Evolutionary conservation across 106 monocot genomes (phyloP).

Genomic region (Xerophyta viscosa): DNA sequence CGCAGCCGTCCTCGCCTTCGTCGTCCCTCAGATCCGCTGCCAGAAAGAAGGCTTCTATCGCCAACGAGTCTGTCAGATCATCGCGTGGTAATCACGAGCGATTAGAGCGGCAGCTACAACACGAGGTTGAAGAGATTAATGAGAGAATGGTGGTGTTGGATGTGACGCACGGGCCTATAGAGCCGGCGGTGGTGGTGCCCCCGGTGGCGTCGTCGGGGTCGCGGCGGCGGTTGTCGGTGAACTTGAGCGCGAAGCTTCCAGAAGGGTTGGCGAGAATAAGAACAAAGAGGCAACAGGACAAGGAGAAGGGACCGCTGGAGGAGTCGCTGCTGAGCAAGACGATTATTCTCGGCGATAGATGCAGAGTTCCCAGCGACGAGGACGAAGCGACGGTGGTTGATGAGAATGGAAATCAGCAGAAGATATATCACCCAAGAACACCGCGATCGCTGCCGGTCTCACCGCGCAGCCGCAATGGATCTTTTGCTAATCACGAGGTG

Average conservation of each 20-base stretch:
- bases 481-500: slow-evolving; percentile 7
- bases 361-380: slow-evolving; percentile 21
- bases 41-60: too few species aligned
- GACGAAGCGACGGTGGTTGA: slow-evolving; percentile 11
- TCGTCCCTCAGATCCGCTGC: not conserved
- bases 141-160: too few species aligned
- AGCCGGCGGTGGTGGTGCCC: not conserved
- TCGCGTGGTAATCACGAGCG: too few species aligned
- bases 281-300: slow-evolving; percentile 5
- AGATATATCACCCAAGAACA: slow-evolving; percentile 19
- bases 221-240: slow-evolving; percentile 20
- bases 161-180: not conserved
- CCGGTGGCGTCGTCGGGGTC: not conserved
- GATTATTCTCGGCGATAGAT: slow-evolving; percentile 35
- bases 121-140: too few species aligned
- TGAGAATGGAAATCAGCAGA: slow-evolving; percentile 18
- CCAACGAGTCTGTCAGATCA: too few species aligned
- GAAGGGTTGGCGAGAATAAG: slow-evolving; percentile 17
- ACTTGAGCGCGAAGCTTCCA: slow-evolving; percentile 22
- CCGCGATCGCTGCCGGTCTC: slow-evolving; percentile 36
- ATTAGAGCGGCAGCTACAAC: too few species aligned
- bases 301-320: slow-evolving; percentile 7
- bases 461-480: slow-evolving; percentile 8
- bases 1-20: too few species aligned
- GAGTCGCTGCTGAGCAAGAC: slow-evolving; percentile 26